Base-by-base conservation (phyloP, 2,329 filamentous ascomycete species). In the Diaporthe capsici region DNA sequence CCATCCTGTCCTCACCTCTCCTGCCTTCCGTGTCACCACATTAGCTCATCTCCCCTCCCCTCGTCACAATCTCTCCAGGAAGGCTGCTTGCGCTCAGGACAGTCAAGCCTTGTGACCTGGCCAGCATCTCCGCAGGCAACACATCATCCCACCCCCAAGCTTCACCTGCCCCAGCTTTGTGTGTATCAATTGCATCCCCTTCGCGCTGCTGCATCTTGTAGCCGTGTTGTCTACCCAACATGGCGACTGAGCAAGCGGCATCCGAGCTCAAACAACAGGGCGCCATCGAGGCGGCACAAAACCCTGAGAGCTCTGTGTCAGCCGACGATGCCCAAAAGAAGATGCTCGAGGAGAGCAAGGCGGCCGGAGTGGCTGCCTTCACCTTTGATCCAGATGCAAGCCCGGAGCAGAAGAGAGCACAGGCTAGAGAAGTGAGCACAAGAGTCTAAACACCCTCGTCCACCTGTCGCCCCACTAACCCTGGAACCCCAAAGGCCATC, bases 351-450 rank as follows among this genome's bases (percentile, higher is more conserved):
- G 92, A 98, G 83, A 95, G 94, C 79, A 91, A 89, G 81, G 93
- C 94, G 80, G 94, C 93, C 17, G 97, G 97, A 57, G 91, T 94
- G 34, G 87, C 93, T 42, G 96, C 95, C 78, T 97, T 94, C 83
- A 91, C 92, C 77, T 99, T 98, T 86, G 90, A 99, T 82, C 95
- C 97, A 0, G 86, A 98, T 87, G 96, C 95, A 57, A 93, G 89
- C 58, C 90, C 93, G 0, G 94, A 95, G 83, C 90, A 98, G 84
- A 99, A 99, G 87, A 93, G 90, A 77, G 93, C 93, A 44, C 94
- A 96, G 82, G 93, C 94, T 31, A 88, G 90, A 88, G 90, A 92
- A 82, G 95, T 98, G 89, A 81, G 93, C 88, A 55, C n/a, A 49
- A 37, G 22, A 28, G 17, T 31, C 65, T n/a, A n/a, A 10, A 10